Evolutionary conservation across 352 stramenopile genomes (phyloP).

Genomic region (Phytophthora cactorum): DNA sequence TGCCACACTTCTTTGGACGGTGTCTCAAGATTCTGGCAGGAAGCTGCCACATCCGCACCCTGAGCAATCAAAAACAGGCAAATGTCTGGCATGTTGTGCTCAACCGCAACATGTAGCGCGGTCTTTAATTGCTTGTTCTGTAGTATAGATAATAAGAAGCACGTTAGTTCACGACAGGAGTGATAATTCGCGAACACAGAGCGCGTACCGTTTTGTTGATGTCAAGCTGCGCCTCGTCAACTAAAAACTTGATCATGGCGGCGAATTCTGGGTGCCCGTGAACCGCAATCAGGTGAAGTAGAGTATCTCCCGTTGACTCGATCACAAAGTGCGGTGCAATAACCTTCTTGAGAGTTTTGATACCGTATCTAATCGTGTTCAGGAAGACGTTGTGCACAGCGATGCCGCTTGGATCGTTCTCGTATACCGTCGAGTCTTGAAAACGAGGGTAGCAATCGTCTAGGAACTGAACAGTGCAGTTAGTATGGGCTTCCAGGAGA

Average conservation of each 20-base stretch:
- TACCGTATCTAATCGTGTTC: conserved; percentile 37
- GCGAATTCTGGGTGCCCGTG: conserved; percentile 43
- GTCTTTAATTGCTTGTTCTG: conserved; percentile 66
- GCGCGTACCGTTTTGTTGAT: conserved; percentile 49
- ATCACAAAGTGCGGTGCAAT: conserved; percentile 50
- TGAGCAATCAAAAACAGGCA: conserved; percentile 47
- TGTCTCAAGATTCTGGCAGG: conserved; percentile 47
- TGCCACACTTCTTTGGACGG: conserved; percentile 44
- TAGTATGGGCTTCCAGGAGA: background rate
- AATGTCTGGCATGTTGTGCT: conserved; percentile 45
- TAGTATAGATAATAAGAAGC: background rate
- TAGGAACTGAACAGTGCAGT: conserved; percentile 29
- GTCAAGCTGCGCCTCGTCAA: conserved; percentile 40
- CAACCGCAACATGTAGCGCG: conserved; percentile 49
- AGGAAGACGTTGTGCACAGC: conserved; percentile 52
- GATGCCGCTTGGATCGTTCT: conserved; percentile 48
- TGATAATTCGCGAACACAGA: background rate
- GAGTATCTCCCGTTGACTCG: conserved; percentile 51
- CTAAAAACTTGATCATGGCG: conserved; percentile 45
- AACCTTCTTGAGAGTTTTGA: conserved; percentile 48
- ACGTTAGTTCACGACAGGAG: background rate
- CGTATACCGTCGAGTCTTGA: conserved; percentile 38
- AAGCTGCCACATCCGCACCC: conserved; percentile 47
- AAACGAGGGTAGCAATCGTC: conserved; percentile 42
- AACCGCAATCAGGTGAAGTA: conserved; percentile 52